Base-by-base conservation (phyloP, 352 stramenopile genomes). In the Blastocystis sp. region DNA sequence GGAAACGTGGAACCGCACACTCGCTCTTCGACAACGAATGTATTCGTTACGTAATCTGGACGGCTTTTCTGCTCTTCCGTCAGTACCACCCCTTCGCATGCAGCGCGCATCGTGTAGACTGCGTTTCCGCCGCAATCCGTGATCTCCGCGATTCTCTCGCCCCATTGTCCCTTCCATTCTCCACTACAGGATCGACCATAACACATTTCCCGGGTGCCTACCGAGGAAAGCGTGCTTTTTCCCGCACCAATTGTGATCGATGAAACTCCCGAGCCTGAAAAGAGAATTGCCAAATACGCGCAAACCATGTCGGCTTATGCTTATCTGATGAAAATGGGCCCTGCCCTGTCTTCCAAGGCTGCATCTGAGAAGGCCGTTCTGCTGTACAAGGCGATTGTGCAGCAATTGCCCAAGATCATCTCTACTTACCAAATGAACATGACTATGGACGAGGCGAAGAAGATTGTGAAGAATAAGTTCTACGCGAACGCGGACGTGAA, bases 391-490 rank as follows among this genome's bases (percentile, higher is more conserved):
- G 71, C 71, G 34, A 61, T 61, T 63, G 42, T 81, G 28, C 65
- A 81, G 59, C 71, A 81, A 40, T 66, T 81, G 38, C 71, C 71
- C 24, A 81, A 65, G 40, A 81, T 81, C 71, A 52, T 81, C n/a
- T 81, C 71, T 52, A 81, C 45, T 11, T 81, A 81, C 42, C 71
- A 81, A 40, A 65, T 64, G 71, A 81, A 81, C 52, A 28, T 81
- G 52, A 57, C 71, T 48, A 1, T 81, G 40, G 17, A 24, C 40
- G 10, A 81, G 28, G 71, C 71, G 42, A 63, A 64, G 40, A 81
- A 59, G 3, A 52, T 81, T 28, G n/a, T 81, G 11, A 64, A 68
- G 24, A 40, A 81, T 68, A 81, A 64, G 45, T 81, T 81, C 45
- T 81, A 81, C 40, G 42, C 40, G 34, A 81, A 81, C 52, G 71